phyloP scores from a whole-genome alignment of 2,329 filamentous ascomycete genomes.

The Beauveria bassiana region DNA sequence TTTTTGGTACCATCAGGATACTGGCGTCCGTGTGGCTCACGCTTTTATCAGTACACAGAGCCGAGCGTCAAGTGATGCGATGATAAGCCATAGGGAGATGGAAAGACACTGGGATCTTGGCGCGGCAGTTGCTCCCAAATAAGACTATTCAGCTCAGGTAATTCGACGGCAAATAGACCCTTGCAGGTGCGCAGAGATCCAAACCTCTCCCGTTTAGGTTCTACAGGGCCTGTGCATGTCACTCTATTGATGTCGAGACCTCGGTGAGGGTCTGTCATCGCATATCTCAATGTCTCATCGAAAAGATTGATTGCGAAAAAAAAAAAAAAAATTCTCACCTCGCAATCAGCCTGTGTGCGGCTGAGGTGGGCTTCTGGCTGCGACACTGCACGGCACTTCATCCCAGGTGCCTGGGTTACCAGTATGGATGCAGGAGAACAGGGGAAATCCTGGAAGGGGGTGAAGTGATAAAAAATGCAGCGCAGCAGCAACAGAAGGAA shows the following conservation, averaged over 20 bases:
- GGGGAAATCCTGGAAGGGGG: not conserved
- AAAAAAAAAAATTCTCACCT: not conserved
- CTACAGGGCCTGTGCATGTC: not conserved
- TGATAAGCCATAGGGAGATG: no score
- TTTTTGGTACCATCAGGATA: not conserved
- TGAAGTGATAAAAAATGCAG: not conserved
- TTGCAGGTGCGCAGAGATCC: not conserved
- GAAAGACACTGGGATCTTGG: no score
- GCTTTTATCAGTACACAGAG: not conserved
- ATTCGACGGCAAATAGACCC: no score
- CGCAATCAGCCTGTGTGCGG: not conserved
- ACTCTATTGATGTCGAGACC: not conserved
- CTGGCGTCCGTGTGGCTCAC: not conserved
- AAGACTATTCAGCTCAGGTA: no score
- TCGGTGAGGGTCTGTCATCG: not conserved
- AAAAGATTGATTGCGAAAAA: not conserved
- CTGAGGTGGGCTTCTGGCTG: not conserved
- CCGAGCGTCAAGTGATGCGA: not conserved
- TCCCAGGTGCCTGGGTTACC: not conserved
- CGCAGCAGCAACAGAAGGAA: not conserved
- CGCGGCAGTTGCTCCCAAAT: not conserved
- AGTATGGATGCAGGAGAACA: not conserved
- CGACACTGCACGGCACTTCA: no score
- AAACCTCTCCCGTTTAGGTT: not conserved
- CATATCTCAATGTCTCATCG: not conserved